Evolutionary conservation across 768 basidiomycete species (phyloP).

Genomic region (Fomitopsis serialis): DNA sequence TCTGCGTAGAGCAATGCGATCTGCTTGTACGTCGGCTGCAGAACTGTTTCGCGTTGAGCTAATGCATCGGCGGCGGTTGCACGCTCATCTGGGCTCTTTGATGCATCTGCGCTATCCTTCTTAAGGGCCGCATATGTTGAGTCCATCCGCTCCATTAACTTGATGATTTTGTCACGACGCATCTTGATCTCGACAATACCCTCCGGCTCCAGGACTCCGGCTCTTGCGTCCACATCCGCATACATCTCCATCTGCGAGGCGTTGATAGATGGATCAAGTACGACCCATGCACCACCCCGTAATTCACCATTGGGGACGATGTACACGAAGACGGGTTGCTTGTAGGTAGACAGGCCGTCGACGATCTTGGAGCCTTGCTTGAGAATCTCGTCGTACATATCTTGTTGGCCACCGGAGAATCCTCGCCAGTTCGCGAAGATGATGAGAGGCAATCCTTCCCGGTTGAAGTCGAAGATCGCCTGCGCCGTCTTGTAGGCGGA

Average conservation of each 20-base stretch:
- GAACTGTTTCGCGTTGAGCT: slow-evolving; percentile 66
- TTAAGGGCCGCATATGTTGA: slow-evolving; percentile 76
- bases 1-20: slow-evolving; percentile 93
- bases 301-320: slow-evolving; percentile 98
- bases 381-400: slow-evolving; percentile 97
- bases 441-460: slow-evolving; percentile 93
- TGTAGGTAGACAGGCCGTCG: slow-evolving; percentile 95
- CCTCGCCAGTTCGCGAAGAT: slow-evolving; percentile 99
- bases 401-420: slow-evolving; percentile 98
- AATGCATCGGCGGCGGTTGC: slow-evolving; percentile 63
- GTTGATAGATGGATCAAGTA: slow-evolving; percentile 97
- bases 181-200: slow-evolving; percentile 98
- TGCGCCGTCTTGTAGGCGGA: slow-evolving; percentile 99
- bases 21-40: slow-evolving; percentile 91
- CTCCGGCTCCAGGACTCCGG: slow-evolving; percentile 95
- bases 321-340: slow-evolving; percentile 97
- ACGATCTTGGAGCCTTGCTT: slow-evolving; percentile 99
- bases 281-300: slow-evolving; percentile 99
- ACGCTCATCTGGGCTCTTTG: slow-evolving; percentile 71
- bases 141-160: slow-evolving; percentile 93
- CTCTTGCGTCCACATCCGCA: slow-evolving; percentile 91
- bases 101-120: slow-evolving; percentile 68
- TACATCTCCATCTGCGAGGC: slow-evolving; percentile 99
- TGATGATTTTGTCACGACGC: slow-evolving; percentile 88
- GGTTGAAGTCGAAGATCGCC: slow-evolving; percentile 97